These are phyloP conservation scores for Linum trigynum DNA, from an alignment of 345 rosid genomes.

Conservation along the genomic window DNA sequence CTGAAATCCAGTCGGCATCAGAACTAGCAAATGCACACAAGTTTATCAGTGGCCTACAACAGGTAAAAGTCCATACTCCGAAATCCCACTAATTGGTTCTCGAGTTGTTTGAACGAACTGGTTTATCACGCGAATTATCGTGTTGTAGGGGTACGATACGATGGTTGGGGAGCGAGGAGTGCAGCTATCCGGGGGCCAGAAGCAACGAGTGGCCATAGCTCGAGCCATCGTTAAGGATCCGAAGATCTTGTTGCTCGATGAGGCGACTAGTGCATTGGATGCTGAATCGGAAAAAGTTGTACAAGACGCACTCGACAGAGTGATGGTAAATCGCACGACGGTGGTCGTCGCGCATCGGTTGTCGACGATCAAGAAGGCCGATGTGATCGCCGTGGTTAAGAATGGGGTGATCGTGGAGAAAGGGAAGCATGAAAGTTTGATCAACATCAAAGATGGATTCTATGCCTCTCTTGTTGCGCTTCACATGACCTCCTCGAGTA, in stretches of 20 bases:
- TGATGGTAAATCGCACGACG: slow-evolving; percentile 36
- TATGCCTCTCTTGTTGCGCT: slow-evolving; percentile 22
- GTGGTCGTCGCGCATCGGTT: slow-evolving; percentile 48
- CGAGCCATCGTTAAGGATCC: slow-evolving; percentile 36
- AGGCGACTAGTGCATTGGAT: slow-evolving; percentile 39
- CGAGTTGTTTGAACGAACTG: slow-evolving; percentile 17
- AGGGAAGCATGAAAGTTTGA: slow-evolving; percentile 26
- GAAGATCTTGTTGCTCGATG: slow-evolving; percentile 30
- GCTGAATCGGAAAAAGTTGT: slow-evolving; percentile 41
- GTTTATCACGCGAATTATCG: neutral
- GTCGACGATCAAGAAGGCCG: slow-evolving; percentile 44
- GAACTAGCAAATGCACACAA: slow-evolving; percentile 48
- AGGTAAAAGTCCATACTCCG: slow-evolving; percentile 14
- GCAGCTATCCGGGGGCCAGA: slow-evolving; percentile 45
- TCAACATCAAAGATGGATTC: slow-evolving; percentile 16
- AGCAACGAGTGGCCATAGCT: slow-evolving; percentile 39
- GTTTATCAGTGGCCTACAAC: slow-evolving; percentile 41
- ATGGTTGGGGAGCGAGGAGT: slow-evolving; percentile 44
- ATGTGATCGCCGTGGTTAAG: slow-evolving; percentile 45
- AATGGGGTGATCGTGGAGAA: slow-evolving; percentile 40
- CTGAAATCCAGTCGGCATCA: slow-evolving; percentile 43
- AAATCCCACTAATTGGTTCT: slow-evolving; percentile 20
- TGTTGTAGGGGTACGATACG: slow-evolving; percentile 33
- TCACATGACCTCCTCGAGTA: slow-evolving; percentile 13
- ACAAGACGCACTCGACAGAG: slow-evolving; percentile 38